Evolutionary conservation across 2,329 filamentous ascomycete genomes (phyloP).

Genomic region (Hymenoscyphus fructigenus): DNA sequence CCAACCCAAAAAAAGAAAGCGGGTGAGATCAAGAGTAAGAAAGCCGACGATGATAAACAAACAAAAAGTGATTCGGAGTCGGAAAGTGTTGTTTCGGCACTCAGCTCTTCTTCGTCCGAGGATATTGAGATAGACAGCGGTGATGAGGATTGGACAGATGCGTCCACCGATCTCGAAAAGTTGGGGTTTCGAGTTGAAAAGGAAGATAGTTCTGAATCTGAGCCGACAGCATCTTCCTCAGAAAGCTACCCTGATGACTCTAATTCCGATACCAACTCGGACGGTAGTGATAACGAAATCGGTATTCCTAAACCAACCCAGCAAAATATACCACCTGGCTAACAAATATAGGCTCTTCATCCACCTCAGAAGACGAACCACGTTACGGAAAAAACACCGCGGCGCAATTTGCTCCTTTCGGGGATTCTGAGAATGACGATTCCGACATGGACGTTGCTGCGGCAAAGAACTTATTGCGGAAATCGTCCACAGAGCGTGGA

Average conservation of each 20-base stretch:
- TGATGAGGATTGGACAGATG: conserved; percentile 6
- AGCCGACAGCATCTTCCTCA: background rate
- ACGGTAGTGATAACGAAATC: background rate
- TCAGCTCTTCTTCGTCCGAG: background rate
- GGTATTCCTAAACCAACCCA: background rate
- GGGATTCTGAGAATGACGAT: background rate
- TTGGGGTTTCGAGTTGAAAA: background rate
- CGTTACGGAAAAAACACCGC: background rate
- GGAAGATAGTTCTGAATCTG: background rate
- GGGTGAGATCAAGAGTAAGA: background rate
- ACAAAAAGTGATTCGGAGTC: background rate
- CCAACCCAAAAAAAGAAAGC: background rate
- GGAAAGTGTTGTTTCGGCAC: background rate
- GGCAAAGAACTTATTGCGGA: background rate
- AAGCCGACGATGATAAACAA: background rate
- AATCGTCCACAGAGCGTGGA: background rate
- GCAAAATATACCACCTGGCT: background rate
- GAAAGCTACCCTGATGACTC: background rate
- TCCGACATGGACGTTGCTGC: background rate
- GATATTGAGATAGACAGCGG: background rate
- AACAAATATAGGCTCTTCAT: background rate
- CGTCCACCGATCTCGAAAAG: conserved; percentile 1
- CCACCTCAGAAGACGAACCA: background rate
- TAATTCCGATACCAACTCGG: background rate
- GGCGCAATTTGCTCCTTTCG: background rate